phyloP scores from a whole-genome alignment of 148 eudicot species.

The Bassia scoparia region DNA sequence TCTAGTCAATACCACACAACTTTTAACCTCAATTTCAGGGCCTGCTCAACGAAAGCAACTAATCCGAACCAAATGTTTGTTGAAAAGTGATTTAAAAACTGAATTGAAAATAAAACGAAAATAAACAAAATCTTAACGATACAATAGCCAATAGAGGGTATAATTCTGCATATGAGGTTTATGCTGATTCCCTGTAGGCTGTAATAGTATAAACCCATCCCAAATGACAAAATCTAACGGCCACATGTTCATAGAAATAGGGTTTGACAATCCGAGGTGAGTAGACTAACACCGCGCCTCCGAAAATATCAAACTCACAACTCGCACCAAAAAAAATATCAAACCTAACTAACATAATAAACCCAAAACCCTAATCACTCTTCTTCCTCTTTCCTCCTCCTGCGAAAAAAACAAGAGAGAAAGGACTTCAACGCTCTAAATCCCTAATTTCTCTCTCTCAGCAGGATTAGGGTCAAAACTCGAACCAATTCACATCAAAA shows the following conservation, averaged over 20 bases:
- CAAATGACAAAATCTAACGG: background rate
- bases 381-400: slow-evolving; percentile 20
- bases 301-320: background rate
- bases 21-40: too few species aligned
- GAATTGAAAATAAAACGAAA: too few species aligned
- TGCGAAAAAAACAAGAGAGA: background rate
- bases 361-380: slow-evolving; percentile 32
- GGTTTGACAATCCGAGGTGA: slow-evolving; percentile 35
- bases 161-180: too few species aligned
- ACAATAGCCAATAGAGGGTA: too few species aligned
- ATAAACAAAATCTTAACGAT: too few species aligned
- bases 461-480: too few species aligned
- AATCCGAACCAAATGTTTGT: too few species aligned
- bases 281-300: background rate
- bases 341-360: slow-evolving; percentile 17
- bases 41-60: too few species aligned
- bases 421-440: background rate
- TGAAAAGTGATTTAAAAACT: too few species aligned
- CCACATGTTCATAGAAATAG: background rate
- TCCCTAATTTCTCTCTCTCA: background rate
- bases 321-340: background rate
- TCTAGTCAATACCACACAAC: too few species aligned
- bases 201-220: background rate
- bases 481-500: too few species aligned
- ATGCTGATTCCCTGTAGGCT: background rate